A percentile compares a stretch with the other conserved stretches of the same genome.
These are phyloP conservation scores for Linum tenue DNA, from an alignment of 345 rosid genomes.

Conservation along the genomic window DNA sequence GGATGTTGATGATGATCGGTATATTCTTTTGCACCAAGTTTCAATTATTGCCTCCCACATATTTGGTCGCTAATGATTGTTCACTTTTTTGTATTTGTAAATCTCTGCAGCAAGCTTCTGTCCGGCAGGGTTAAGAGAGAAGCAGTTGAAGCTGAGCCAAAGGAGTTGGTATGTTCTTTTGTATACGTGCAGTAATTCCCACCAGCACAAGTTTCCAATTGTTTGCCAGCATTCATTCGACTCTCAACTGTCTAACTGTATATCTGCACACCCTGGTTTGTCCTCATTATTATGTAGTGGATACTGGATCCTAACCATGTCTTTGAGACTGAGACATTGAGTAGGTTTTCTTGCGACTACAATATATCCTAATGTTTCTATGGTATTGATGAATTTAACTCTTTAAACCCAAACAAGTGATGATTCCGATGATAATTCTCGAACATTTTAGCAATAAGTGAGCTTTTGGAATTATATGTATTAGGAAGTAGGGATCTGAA, in stretches of 20 bases:
- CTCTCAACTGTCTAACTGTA: neutral
- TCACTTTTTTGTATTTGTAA: constrained; percentile 8
- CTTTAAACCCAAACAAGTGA: too few relatives aligned
- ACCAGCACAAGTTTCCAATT: neutral
- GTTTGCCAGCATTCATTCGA: neutral
- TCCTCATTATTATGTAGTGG: too few relatives aligned
- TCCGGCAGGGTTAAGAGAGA: constrained; percentile 77
- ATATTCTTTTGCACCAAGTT: constrained; percentile 11
- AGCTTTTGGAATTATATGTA: too few relatives aligned
- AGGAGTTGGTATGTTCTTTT: constrained; percentile 41
- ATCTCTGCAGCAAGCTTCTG: constrained; percentile 48
- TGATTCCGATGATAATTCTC: too few relatives aligned
- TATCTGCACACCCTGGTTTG: neutral
- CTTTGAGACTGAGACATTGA: too few relatives aligned
- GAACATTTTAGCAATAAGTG: too few relatives aligned
- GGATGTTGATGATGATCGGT: constrained; percentile 74
- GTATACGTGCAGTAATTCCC: neutral
- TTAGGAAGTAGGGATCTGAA: too few relatives aligned
- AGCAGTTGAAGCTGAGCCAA: constrained; percentile 46
- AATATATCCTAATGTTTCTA: too few relatives aligned
- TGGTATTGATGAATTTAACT: too few relatives aligned
- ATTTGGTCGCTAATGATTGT: constrained; percentile 1
- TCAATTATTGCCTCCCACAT: neutral
- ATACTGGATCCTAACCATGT: too few relatives aligned
- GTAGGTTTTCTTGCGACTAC: too few relatives aligned